Base-by-base conservation (phyloP, 2,329 filamentous ascomycete species). In the Colletotrichum sidae region DNA sequence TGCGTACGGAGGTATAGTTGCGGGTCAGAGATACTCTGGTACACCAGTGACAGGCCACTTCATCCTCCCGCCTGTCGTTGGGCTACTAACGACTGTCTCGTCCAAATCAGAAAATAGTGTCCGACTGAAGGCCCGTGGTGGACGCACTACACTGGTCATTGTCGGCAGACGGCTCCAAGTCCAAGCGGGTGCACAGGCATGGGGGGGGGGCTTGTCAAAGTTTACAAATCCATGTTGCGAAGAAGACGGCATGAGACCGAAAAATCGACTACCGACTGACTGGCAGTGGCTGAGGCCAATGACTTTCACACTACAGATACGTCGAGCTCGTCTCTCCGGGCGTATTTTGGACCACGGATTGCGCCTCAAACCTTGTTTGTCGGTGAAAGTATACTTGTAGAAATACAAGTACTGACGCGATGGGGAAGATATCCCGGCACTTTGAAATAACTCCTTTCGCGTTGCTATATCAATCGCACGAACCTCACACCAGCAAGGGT, bases 381-480 rank as follows among this genome's bases (percentile, higher is more conserved):
- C 8, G 17, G 52, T 33, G 45, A 53, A 41, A 38, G 49, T 35
- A 17, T 17, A 17, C 17, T 17, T 17, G 17, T 42, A 25, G 35
- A 33, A 12, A 47, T 37, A 15, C 60, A 17, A 53, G n/a, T n/a
- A 10, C 39, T 57, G 53, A 25, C 46, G 46, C 50, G 38, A 55
- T 55, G 25, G 46, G 15, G 35, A 65, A 39, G 37, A 15, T 17
- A 44, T 46, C 34, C 49, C 34, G 42, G 37, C 39, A 52, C 52
- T 47, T 46, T 57, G 12, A 46, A 56, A 62, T 65, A 41, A 59
- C 53, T 67, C 46, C 41, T 62, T 56, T 53, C 53, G 25, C 64
- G 64, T 64, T 59, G 59, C 64, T 64, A 52, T 55, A 67, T 64
- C 64, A 65, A 67, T 65, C 62, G 62, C 58, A 65, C 60, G 55